Conservation (phyloP, 331 rosid species). For the Quercus tomentella region DNA sequence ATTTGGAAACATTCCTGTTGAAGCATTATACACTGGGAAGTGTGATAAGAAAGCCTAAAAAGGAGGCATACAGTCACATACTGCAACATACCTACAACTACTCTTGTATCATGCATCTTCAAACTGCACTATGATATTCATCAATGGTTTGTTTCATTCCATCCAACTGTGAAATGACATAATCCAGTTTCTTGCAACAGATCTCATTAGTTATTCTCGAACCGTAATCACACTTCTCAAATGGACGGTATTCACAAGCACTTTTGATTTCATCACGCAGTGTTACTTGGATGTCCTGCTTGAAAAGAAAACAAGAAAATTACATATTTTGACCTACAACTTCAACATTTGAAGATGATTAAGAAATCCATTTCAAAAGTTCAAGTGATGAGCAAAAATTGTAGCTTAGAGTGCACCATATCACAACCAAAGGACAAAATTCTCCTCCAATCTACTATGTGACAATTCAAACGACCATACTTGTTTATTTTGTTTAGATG, state of each 20-base stretch:
- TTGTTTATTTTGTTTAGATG: too few relatives aligned
- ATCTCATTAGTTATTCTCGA: conserved; percentile 83
- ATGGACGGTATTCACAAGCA: conserved; percentile 89
- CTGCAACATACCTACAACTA: neutral
- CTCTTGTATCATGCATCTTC: conserved; percentile 23
- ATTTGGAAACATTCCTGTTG: neutral
- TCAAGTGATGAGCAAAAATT: neutral
- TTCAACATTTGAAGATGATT: neutral
- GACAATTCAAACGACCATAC: too few relatives aligned
- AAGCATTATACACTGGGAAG: neutral
- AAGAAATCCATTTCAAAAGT: neutral
- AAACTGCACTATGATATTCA: conserved; percentile 47
- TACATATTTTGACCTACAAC: neutral
- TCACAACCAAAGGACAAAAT: too few relatives aligned
- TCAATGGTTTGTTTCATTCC: conserved; percentile 66
- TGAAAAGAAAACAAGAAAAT: neutral
- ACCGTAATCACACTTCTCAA: conserved; percentile 62
- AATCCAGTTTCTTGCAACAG: conserved; percentile 68
- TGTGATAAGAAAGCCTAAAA: neutral
- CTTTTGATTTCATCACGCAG: conserved; percentile 85
- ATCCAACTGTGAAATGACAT: conserved; percentile 63
- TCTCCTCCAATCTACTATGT: too few relatives aligned
- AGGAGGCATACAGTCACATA: neutral
- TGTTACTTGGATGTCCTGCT: conserved; percentile 78
- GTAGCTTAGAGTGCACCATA: neutral